Percentiles rank a stretch among this genome's conserved stretches.
phyloP scores from a whole-genome alignment of 805 yeast genomes.

The Nakazawaea sp. region DNA sequence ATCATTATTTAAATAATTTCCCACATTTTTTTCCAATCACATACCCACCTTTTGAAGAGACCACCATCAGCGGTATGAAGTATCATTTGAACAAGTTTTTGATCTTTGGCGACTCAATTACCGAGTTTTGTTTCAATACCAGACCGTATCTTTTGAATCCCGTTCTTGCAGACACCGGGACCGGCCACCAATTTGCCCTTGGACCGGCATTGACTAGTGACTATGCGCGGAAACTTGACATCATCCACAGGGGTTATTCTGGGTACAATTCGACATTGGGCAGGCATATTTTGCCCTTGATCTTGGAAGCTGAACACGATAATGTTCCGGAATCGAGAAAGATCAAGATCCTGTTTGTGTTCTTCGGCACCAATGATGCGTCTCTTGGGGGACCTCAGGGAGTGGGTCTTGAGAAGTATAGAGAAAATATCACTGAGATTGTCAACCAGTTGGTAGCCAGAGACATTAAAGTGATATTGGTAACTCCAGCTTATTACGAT shows the following conservation, averaged over 20 bases:
- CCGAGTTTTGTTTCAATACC: constrained; percentile 43
- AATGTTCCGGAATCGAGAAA: constrained; percentile 21
- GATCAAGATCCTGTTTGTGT: constrained; percentile 43
- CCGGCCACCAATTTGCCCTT: constrained; percentile 29
- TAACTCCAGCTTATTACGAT: constrained; percentile 60
- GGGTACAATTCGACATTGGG: constrained; percentile 74
- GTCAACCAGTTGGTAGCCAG: constrained; percentile 30
- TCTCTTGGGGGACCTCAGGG: constrained; percentile 35
- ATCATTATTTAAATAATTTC: no score
- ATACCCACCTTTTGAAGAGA: no score
- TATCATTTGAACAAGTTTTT: constrained; percentile 34
- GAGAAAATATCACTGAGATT: constrained; percentile 38
- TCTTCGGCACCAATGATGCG: constrained; percentile 81
- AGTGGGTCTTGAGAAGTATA: constrained; percentile 49
- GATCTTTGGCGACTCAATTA: constrained; percentile 68
- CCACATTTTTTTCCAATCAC: no score
- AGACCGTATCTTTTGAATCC: constrained; percentile 17
- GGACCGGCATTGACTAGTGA: constrained; percentile 23
- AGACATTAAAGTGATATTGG: constrained; percentile 47
- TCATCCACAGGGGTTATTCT: constrained; percentile 66
- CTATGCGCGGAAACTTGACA: constrained; percentile 57
- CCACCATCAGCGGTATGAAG: not conserved
- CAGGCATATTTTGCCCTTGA: constrained; percentile 34
- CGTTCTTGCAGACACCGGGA: constrained; percentile 1
- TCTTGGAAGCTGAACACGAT: constrained; percentile 43